Evolutionary conservation across 441 rosid genomes (phyloP), one percentile per base, ranked within the genome.

Genomic region (Isatis lusitanica): DNA sequence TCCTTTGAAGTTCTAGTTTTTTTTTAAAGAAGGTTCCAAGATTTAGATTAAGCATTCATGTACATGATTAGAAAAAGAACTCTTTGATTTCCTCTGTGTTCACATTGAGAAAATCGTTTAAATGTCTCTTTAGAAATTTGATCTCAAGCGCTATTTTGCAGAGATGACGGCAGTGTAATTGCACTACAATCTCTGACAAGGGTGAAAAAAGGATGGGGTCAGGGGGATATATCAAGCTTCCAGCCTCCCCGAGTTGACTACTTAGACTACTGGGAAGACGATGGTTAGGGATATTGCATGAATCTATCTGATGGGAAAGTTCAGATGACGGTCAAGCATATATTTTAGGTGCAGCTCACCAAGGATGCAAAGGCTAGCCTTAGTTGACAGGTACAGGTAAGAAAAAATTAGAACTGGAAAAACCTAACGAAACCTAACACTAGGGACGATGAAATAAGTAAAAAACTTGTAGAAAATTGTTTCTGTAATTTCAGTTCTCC

Each of bases 111-210:
- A 28, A 16, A 53, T 60, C 26, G 12, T 26, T 31, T 16, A 5
- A 2, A 4, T 42, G 24, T 40, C 17, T 48, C 42, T 12, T 30
- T 9, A 17, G 68, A 71, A 42, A 59, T 8, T 21, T 43, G 64
- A 42, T 42, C 51, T 17, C 70, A 46, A 62, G 73, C 44, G 9
- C 64, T 67, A 44, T 81, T 77, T 75, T 46, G 43, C 98, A 92
- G 99, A 85, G 93, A 92, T 76, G 99, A 95, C 78, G 97, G 98
- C 53, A 91, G 99, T 82, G 90, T 90, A 78, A 84, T 87, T 74
- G 96, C 94, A 30, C 65, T 89, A 67, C 89, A 86, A 85, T 79
- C 91, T 58, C 89, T 95, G 50, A 85, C 78, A 71, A 84, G 84
- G 61, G 87, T 95, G 50, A 88, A 85, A 82, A 87, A 82, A 76